Conservation (phyloP, 306 rosid genomes). For the Lotus japonicus region DNA sequence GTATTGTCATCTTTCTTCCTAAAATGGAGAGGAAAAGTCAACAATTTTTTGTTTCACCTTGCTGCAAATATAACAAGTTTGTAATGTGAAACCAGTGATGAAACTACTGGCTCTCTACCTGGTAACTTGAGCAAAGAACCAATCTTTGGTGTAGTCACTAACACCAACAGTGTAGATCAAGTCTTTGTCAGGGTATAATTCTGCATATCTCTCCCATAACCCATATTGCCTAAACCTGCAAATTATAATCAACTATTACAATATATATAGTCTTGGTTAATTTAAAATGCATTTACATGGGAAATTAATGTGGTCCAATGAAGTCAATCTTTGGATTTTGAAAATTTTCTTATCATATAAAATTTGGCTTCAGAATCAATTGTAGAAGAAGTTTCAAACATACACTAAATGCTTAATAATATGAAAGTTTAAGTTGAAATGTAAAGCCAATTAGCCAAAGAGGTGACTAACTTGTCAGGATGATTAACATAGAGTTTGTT, state of each 20-base stretch:
- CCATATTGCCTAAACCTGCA: slow-evolving; percentile 86
- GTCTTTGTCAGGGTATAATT: slow-evolving; percentile 63
- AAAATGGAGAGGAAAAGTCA: background rate
- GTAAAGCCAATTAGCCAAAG: background rate
- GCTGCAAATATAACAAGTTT: background rate
- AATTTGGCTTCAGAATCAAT: too few relatives aligned
- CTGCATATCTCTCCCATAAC: slow-evolving; percentile 89
- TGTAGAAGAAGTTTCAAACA: too few relatives aligned
- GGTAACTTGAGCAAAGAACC: slow-evolving; percentile 93
- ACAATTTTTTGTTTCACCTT: background rate
- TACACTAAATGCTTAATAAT: background rate
- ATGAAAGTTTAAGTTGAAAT: slow-evolving; percentile 1
- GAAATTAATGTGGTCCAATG: background rate
- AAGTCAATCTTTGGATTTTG: background rate
- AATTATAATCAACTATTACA: background rate
- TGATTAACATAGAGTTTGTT: slow-evolving; percentile 71
- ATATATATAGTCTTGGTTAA: background rate
- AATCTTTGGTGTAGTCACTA: slow-evolving; percentile 66
- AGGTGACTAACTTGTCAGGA: slow-evolving; percentile 66
- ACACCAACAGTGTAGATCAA: slow-evolving; percentile 63
- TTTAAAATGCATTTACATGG: background rate
- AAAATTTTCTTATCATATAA: background rate
- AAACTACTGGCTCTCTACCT: slow-evolving; percentile 41
- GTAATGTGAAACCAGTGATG: background rate
- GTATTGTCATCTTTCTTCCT: slow-evolving; percentile 63